Evolutionary conservation across 192 early-diverging fungal genomes (phyloP), one percentile per base, ranked within the genome.

Genomic region (Coemansia sp.): DNA sequence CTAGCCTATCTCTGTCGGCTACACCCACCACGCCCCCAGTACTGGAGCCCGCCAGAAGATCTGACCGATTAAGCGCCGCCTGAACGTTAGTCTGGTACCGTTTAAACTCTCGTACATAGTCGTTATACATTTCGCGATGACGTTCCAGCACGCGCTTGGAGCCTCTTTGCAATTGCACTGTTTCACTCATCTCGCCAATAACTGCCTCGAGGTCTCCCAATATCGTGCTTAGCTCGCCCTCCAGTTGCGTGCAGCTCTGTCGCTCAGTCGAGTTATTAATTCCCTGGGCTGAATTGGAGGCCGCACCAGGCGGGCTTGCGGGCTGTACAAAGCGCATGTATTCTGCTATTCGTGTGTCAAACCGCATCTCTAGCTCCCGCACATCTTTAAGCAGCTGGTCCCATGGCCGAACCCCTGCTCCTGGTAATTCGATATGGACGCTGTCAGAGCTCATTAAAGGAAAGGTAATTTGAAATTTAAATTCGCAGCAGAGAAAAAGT

Each of bases 261-360:
- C 66, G 45, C 20, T 67, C 69, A 0, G n/a, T 33, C n/a, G 62
- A 40, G 33, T 18, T 58, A 8, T 11, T 23, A 31, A 35, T 60
- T 11, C 24, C 53, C n/a, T 39, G 20, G 18, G 53, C 37, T 2
- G 62, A 42, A 21, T 40, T 59, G 14, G 64, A 39, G 3, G 63
- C 39, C 11, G 58, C 24, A 36, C 67, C 40, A 14, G 43, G 65
- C 5, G 69, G 65, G 10, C 68, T 67, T 23, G 77, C 58, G 34
- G 77, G 77, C 66, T 71, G 71, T 13, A 79, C 77, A 68, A 71
- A 79, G 51, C 67, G 64, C 77, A 79, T 79, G 63, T 79, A 79
- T 18, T 74, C 67, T 7, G 77, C 77, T 34, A 79, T 79, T 16
- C 62, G 77, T 37, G 65, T 71, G 63, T 79, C 77, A 56, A 79